Evolutionary conservation across 306 rosid species (phyloP).

Genomic region (Trichosanthes truncata): DNA sequence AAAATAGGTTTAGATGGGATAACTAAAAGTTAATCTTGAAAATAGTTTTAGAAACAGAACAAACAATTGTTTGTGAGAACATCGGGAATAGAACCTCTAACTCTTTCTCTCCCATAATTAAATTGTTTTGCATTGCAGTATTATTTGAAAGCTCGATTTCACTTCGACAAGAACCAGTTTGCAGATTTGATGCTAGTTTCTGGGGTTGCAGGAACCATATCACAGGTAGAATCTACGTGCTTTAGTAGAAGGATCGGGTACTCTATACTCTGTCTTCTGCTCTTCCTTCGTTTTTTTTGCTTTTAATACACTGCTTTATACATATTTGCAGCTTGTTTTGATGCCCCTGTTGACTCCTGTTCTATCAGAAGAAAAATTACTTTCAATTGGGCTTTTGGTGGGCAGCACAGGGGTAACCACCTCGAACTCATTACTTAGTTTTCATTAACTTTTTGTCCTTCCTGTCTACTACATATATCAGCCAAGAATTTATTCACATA

Average conservation of each 20-base stretch:
- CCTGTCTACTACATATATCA: not conserved
- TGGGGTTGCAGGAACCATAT: conserved; percentile 49
- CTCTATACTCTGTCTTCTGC: not conserved
- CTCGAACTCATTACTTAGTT: not conserved
- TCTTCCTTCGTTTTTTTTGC: not conserved
- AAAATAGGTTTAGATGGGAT: not conserved
- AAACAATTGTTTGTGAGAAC: not conserved
- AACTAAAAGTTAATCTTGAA: not conserved
- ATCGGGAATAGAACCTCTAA: not conserved
- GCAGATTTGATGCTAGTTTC: conserved; percentile 65
- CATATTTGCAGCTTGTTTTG: conserved; percentile 44
- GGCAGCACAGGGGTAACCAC: conserved; percentile 40
- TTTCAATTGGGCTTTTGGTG: conserved; percentile 52
- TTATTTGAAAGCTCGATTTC: conserved; percentile 78
- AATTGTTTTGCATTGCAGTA: conserved; percentile 43
- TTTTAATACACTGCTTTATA: not conserved
- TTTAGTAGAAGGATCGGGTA: not conserved
- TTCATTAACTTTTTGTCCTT: not conserved
- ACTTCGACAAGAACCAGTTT: conserved; percentile 61
- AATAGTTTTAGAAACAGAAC: not conserved
- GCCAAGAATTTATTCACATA: not conserved
- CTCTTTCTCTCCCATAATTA: not conserved
- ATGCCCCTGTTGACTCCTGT: conserved; percentile 57
- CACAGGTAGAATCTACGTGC: conserved; percentile 40
- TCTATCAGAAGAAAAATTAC: conserved; percentile 64